Conservation (phyloP, 306 rosid genomes). For the Quercus engelmannii region DNA sequence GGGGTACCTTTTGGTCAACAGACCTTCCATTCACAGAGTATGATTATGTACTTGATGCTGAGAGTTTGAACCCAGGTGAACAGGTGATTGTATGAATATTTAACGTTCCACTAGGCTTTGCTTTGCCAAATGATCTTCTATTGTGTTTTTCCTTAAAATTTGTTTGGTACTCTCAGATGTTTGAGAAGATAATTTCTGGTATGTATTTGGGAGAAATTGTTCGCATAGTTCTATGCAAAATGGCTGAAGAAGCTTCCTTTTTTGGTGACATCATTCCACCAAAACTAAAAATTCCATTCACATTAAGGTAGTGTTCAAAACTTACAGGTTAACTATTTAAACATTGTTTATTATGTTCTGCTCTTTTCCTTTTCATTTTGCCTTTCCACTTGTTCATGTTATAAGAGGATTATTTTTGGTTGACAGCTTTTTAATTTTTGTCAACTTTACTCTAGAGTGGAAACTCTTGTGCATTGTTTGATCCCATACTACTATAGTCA, state of each 20-base stretch:
- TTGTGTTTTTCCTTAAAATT: too few relatives aligned
- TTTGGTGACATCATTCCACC: slow-evolving; percentile 83
- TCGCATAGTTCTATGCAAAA: slow-evolving; percentile 66
- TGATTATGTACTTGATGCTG: slow-evolving; percentile 69
- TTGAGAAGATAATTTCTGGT: slow-evolving; percentile 92
- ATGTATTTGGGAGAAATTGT: slow-evolving; percentile 95
- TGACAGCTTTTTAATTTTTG: too few relatives aligned
- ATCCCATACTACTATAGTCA: too few relatives aligned
- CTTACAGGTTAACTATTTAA: background rate
- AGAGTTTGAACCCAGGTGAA: slow-evolving; percentile 93
- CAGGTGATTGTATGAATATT: slow-evolving; percentile 50
- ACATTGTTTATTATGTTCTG: background rate
- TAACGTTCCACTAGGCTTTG: too few relatives aligned
- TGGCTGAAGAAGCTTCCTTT: slow-evolving; percentile 92
- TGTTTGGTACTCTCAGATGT: slow-evolving; percentile 44
- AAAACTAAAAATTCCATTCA: slow-evolving; percentile 69
- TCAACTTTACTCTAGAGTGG: too few relatives aligned
- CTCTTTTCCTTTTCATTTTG: background rate
- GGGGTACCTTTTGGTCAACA: slow-evolving; percentile 91
- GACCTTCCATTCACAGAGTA: slow-evolving; percentile 88
- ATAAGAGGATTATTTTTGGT: too few relatives aligned
- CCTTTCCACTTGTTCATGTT: too few relatives aligned
- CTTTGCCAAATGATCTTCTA: too few relatives aligned
- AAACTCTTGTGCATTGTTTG: too few relatives aligned
- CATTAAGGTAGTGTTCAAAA: slow-evolving; percentile 51